Conservation (phyloP, 495 filamentous ascomycete genomes). For the Lepraria neglecta region DNA sequence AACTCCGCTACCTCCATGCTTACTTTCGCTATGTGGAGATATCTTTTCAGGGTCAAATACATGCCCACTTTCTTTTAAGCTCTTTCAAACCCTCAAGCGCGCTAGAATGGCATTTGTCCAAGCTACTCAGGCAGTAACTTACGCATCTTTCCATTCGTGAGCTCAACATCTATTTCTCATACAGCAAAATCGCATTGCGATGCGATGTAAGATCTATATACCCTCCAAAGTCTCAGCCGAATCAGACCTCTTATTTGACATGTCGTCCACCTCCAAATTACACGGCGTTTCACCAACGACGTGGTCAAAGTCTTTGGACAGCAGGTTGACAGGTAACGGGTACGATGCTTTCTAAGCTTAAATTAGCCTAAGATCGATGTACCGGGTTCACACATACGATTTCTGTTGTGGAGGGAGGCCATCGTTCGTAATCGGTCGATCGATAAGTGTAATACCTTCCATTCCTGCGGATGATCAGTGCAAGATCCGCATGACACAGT, state of each 20-base stretch:
- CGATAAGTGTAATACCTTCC: constrained; percentile 26
- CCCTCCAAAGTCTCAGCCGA: constrained; percentile 1
- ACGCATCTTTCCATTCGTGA: too few relatives aligned
- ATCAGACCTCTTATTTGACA: neutral
- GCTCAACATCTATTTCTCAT: too few relatives aligned
- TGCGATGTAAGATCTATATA: neutral
- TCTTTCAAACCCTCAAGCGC: too few relatives aligned
- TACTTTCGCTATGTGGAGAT: too few relatives aligned
- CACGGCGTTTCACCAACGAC: neutral
- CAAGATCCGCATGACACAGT: constrained; percentile 23
- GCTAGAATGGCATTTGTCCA: too few relatives aligned
- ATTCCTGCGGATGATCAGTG: constrained; percentile 26
- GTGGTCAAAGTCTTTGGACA: constrained; percentile 15
- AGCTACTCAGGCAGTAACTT: too few relatives aligned
- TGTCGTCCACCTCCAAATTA: neutral
- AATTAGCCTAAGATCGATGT: constrained; percentile 19
- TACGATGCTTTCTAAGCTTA: constrained; percentile 20
- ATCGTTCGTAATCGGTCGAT: constrained; percentile 20
- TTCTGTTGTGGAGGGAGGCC: constrained; percentile 21
- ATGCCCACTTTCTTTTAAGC: too few relatives aligned
- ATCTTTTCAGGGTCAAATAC: too few relatives aligned
- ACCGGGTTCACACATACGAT: constrained; percentile 23
- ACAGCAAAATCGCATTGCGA: too few relatives aligned
- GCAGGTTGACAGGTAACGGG: constrained; percentile 13
- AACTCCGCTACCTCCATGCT: too few relatives aligned